Evolutionary conservation across 1,284 basidiomycete species (phyloP), one percentile per base, ranked within the genome.

Genomic region (Albatrellus sp.): DNA sequence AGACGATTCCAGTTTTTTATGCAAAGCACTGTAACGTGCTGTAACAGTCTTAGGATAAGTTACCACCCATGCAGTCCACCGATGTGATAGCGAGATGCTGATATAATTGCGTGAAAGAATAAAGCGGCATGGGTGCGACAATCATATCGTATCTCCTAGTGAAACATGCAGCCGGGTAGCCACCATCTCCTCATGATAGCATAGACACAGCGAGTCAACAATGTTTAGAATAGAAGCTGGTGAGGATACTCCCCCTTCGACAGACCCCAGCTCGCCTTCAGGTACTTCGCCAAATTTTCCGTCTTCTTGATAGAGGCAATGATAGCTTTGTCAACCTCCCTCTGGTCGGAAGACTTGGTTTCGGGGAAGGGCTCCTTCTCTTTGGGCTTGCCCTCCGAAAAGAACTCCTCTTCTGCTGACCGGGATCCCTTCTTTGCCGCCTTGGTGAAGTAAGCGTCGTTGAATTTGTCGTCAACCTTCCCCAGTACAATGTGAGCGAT

Each of bases 361-460:
- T 86, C 89, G 38, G 93, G 81, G 68, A 93, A 82, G 32, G 86
- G 68, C 63, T 89, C 87, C 77, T 96, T 98, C 61, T 77, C 75
- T 71, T 91, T 91, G 52, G 87, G 85, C 73, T 92, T 88, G 60
- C 88, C 92, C 58, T 89, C 90, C 58, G 83, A 80, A 66, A 98
- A 98, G 74, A 96, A 94, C 65, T 96, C 91, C 59, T 85, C 86
- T 73, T 97, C 92, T 57, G 92, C 91, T 50, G 88, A 85, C 50
- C 68, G 60, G 51, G 80, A 68, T 49, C 72, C 72, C 65, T 87
- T 85, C 56, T 70, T 64, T 55, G 76, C 67, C 55, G 80, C 64
- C 73, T 96, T 97, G 64, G 83, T 70, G 65, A 99, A 98, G 76
- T 97, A 98, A 40, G 88, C 69, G 65, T 99, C 96, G 70, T 87